Evolutionary conservation across 2,329 filamentous ascomycete genomes (phyloP), one percentile per base, ranked within the genome.

Genomic region (Trichocomaceae sp.): DNA sequence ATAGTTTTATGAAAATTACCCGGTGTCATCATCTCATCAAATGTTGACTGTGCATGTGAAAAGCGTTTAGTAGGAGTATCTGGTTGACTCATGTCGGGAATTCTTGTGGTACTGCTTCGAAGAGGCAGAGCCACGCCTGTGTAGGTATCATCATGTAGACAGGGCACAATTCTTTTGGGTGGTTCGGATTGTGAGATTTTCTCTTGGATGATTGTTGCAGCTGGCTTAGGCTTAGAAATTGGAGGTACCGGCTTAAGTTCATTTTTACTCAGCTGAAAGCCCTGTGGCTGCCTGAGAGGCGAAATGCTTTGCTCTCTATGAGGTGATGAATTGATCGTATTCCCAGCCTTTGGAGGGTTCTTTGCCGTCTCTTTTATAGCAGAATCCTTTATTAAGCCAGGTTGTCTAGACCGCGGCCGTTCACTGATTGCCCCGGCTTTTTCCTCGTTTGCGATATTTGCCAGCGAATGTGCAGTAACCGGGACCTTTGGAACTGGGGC

Each of bases 11-110:
- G 26, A 4, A 41, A 33, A 22, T 44, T 42, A n/a, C 44, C 10
- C 12, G n/a, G 23, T 7, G 17, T 23, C 19, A 7, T 19, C 12
- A 9, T 17, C 37, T 62, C 55, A 52, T 66, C 67, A 1, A 66
- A 63, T 42, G 62, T 66, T 5, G 61, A 62, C 5, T 62, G 41
- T 35, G 60, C 60, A 37, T 57, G 45, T 31, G 61, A 60, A 37
- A 50, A 58, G 13, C 53, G 41, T 23, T 17, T 54, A 29, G 31
- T 54, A 15, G 33, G 39, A 19, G 50, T 46, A 20, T 46, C 46
- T 50, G 50, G 54, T 17, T 44, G 55, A 10, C n/a, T 39, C 8
- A 7, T 46, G 39, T 48, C 47, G 39, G 37, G 45, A 26, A 10
- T 46, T 22, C 37, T 37, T 19, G 20, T 19, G 29, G 26, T 45